These are phyloP conservation scores for Luzula sylvatica DNA, from an alignment of 176 grass and related monocot species.

Conservation along the genomic window DNA sequence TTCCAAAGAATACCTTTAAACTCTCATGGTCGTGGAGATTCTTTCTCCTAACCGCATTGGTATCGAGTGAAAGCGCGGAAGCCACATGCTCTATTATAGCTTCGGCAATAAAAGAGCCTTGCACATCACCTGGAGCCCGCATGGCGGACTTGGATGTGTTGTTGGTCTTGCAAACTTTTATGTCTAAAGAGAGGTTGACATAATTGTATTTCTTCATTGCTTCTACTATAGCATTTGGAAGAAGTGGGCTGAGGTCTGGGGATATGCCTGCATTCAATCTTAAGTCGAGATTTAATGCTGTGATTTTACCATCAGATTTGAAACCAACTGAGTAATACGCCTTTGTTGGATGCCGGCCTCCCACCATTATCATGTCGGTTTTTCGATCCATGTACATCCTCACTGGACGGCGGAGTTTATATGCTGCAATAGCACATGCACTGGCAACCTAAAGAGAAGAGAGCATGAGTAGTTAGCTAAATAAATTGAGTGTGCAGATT, in stretches of 20 bases:
- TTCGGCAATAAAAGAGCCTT: slow-evolving; percentile 84
- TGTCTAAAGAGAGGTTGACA: slow-evolving; percentile 47
- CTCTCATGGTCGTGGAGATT: slow-evolving; percentile 65
- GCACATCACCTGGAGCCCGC: slow-evolving; percentile 52
- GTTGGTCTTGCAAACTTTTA: slow-evolving; percentile 78
- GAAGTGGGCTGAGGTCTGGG: slow-evolving; percentile 20
- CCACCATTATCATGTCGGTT: slow-evolving; percentile 63
- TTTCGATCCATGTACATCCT: slow-evolving; percentile 61
- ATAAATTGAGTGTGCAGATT: too few relatives aligned
- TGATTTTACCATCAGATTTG: slow-evolving; percentile 65
- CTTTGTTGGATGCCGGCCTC: slow-evolving; percentile 65
- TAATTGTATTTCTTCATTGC: slow-evolving; percentile 75
- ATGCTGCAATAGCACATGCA: slow-evolving; percentile 50
- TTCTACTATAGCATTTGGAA: slow-evolving; percentile 11
- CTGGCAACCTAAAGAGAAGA: slow-evolving; percentile 25
- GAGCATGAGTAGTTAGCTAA: too few relatives aligned
- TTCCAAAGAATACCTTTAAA: slow-evolving; percentile 34
- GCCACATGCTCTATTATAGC: slow-evolving; percentile 80
- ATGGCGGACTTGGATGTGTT: slow-evolving; percentile 45
- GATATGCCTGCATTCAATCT: slow-evolving; percentile 46
- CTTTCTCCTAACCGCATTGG: slow-evolving; percentile 45
- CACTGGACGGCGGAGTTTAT: slow-evolving; percentile 50
- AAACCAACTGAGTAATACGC: slow-evolving; percentile 64
- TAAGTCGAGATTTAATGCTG: slow-evolving; percentile 46
- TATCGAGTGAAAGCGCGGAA: slow-evolving; percentile 29